These are phyloP conservation scores for Moniliophthora roreri DNA, from an alignment of 1,284 basidiomycete species.

Conservation along the genomic window DNA sequence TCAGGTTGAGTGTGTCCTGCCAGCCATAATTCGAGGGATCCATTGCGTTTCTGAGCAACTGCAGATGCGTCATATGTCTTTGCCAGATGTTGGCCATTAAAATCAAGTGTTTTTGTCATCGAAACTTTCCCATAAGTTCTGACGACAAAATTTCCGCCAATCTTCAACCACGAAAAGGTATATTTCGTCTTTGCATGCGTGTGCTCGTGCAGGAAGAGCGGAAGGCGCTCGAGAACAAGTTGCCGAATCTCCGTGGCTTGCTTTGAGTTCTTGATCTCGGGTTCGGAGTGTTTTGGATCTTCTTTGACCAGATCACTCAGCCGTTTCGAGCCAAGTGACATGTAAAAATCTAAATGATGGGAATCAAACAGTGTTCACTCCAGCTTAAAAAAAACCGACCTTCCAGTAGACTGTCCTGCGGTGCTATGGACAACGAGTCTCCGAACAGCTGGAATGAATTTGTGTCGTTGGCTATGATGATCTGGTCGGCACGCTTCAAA, in stretches of 20 bases:
- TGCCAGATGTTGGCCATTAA: slow-evolving; percentile 46
- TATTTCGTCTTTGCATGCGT: slow-evolving; percentile 70
- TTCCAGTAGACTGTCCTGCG: slow-evolving; percentile 89
- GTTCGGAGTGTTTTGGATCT: slow-evolving; percentile 59
- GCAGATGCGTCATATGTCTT: slow-evolving; percentile 75
- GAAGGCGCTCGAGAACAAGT: slow-evolving; percentile 85
- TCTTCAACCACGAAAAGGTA: slow-evolving; percentile 74
- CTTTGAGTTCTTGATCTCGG: slow-evolving; percentile 50
- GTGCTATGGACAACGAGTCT: slow-evolving; percentile 76
- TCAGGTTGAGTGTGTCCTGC: slow-evolving; percentile 78
- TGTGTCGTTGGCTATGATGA: slow-evolving; percentile 81
- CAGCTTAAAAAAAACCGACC: slow-evolving; percentile 34
- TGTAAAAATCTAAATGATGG: slow-evolving; percentile 57
- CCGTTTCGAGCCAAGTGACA: slow-evolving; percentile 63
- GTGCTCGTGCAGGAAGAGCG: slow-evolving; percentile 91
- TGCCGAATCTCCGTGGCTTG: slow-evolving; percentile 50
- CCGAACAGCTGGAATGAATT: slow-evolving; percentile 78
- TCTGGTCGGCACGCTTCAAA: slow-evolving; percentile 58
- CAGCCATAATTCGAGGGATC: slow-evolving; percentile 76
- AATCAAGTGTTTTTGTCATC: slow-evolving; percentile 59
- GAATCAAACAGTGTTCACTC: not conserved
- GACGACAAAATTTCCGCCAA: slow-evolving; percentile 72
- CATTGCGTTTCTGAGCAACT: slow-evolving; percentile 59
- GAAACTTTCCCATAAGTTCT: slow-evolving; percentile 61
- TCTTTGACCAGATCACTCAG: slow-evolving; percentile 77